Conservation (phyloP, 2,329 filamentous ascomycete genomes). For the Chaetothyriales sp. region DNA sequence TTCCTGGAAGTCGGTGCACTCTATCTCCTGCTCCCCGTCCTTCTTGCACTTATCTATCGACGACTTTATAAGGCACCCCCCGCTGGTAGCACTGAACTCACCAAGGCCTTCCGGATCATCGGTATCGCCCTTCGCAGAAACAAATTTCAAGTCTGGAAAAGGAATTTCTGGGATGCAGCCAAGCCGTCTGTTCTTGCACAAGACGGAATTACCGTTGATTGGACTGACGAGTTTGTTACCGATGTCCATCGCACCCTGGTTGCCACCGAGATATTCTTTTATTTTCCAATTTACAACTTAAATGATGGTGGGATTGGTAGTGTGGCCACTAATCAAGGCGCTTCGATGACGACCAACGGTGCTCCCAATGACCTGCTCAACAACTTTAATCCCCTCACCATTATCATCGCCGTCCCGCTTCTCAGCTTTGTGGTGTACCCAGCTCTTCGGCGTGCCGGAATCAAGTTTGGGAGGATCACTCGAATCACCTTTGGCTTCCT, state of each 20-base stretch:
- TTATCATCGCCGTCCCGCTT: constrained; percentile 33
- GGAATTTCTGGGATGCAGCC: constrained; percentile 21
- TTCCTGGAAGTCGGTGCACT: constrained; percentile 49
- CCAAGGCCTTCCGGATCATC: constrained; percentile 22
- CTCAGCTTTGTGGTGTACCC: constrained; percentile 38
- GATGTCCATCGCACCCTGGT: constrained; percentile 25
- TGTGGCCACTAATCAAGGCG: constrained; percentile 29
- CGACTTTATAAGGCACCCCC: constrained; percentile 21
- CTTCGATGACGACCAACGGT: constrained; percentile 39
- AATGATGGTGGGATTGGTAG: constrained; percentile 38
- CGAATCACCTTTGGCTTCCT: constrained; percentile 41
- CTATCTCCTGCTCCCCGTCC: constrained; percentile 12
- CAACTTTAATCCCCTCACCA: constrained; percentile 44
- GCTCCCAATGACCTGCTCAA: constrained; percentile 45
- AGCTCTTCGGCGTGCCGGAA: constrained; percentile 33
- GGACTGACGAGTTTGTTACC: constrained; percentile 24
- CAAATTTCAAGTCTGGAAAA: constrained; percentile 16
- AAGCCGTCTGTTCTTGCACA: constrained; percentile 21
- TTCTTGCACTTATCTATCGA: constrained; percentile 21
- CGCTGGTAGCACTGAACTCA: constrained; percentile 21
- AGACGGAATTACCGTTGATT: constrained; percentile 15
- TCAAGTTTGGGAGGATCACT: constrained; percentile 43
- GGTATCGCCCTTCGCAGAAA: constrained; percentile 21
- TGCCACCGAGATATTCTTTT: constrained; percentile 50
- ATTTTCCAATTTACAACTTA: constrained; percentile 38